Conservation (phyloP, 768 basidiomycete genomes). For the Dacryopinax primogenitus region DNA sequence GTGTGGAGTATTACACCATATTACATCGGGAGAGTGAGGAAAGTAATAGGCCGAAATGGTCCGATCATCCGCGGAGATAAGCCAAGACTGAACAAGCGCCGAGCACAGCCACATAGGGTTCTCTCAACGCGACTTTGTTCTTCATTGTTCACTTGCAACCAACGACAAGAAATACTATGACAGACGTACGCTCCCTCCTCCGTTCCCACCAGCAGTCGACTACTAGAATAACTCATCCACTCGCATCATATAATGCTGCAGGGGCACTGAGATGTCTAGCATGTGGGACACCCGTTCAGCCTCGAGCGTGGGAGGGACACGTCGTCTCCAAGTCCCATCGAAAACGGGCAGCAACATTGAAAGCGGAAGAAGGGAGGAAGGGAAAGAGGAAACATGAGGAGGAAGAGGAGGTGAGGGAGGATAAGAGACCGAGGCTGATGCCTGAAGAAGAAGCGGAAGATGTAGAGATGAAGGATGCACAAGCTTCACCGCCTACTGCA, state of each 20-base stretch:
- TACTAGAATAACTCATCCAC: slow-evolving; percentile 58
- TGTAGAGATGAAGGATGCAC: slow-evolving; percentile 15
- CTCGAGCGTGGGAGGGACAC: slow-evolving; percentile 79
- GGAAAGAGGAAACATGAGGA: slow-evolving; percentile 27
- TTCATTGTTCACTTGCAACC: too few relatives aligned
- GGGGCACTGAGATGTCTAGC: slow-evolving; percentile 60
- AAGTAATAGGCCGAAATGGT: too few relatives aligned
- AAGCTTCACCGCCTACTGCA: slow-evolving; percentile 11
- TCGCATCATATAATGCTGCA: slow-evolving; percentile 50
- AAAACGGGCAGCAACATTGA: slow-evolving; percentile 45
- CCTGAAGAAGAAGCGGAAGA: slow-evolving; percentile 22
- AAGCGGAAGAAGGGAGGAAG: slow-evolving; percentile 39
- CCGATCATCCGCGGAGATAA: too few relatives aligned
- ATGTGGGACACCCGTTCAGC: slow-evolving; percentile 53
- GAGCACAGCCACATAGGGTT: too few relatives aligned
- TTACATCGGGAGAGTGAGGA: too few relatives aligned
- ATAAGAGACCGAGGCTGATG: slow-evolving; percentile 16
- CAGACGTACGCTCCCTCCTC: slow-evolving; percentile 69
- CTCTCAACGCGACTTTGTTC: too few relatives aligned
- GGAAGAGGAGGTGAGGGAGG: slow-evolving; percentile 29
- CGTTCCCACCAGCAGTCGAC: slow-evolving; percentile 58
- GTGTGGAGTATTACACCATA: too few relatives aligned
- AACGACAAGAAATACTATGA: slow-evolving; percentile 18
- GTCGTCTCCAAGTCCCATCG: slow-evolving; percentile 70
- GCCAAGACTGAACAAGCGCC: too few relatives aligned